Percentiles rank a stretch among this genome's conserved stretches.
Conservation (phyloP, 352 stramenopile species). For the Phytopythium ostracodes region DNA sequence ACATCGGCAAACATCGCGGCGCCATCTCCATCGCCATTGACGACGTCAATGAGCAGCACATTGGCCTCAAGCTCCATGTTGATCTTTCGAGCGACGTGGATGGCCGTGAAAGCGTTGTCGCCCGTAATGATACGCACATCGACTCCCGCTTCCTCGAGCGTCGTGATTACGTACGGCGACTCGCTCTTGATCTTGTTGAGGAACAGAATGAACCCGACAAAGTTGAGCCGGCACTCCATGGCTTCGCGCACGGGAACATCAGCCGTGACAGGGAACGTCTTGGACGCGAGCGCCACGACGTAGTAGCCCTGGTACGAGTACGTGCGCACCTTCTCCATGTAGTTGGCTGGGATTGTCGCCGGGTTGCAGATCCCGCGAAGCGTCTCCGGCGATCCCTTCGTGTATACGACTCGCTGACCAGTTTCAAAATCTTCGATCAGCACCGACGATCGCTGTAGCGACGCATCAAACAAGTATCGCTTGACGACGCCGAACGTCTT, state of each 20-base stretch:
- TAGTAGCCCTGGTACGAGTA: conserved; percentile 87
- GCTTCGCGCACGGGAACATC: conserved; percentile 56
- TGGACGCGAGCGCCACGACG: conserved; percentile 58
- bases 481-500: conserved; percentile 69
- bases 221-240: conserved; percentile 73
- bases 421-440: conserved; percentile 69
- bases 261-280: conserved; percentile 45
- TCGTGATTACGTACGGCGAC: conserved; percentile 67
- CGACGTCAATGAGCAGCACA: conserved; percentile 47
- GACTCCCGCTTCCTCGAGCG: conserved; percentile 72
- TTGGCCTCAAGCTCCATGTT: conserved; percentile 65
- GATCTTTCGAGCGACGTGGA: conserved; percentile 68
- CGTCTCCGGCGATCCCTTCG: conserved; percentile 64
- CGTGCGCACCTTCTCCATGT: conserved; percentile 42
- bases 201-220: conserved; percentile 88
- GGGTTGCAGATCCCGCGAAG: conserved; percentile 59
- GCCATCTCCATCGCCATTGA: conserved; percentile 5
- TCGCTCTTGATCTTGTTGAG: conserved; percentile 89
- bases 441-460: conserved; percentile 63
- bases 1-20: conserved; percentile 56
- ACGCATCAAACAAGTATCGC: conserved; percentile 68
- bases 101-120: conserved; percentile 77
- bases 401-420: conserved; percentile 54
- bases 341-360: conserved; percentile 66
- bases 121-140: conserved; percentile 88